Conservation (phyloP, 2,329 filamentous ascomycete species). For the Xylaria sp. region DNA sequence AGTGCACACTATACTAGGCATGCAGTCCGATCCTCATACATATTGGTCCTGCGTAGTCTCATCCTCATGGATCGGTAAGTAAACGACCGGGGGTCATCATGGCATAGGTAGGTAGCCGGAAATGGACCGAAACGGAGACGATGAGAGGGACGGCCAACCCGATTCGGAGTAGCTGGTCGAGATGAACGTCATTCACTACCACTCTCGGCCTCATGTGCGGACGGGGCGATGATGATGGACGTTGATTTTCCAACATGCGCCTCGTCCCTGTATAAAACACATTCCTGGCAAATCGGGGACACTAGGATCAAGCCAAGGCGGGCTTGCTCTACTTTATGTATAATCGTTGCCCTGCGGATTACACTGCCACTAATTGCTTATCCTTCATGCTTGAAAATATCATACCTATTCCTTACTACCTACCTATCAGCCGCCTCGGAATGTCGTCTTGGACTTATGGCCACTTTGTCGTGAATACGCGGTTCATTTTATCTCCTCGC, state of each 20-base stretch:
- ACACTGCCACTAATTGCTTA: too few relatives aligned
- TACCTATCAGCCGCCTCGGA: too few relatives aligned
- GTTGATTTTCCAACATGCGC: not conserved
- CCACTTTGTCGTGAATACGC: too few relatives aligned
- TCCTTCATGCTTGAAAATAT: too few relatives aligned
- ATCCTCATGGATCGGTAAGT: conserved; percentile 6
- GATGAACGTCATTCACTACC: conserved; percentile 3
- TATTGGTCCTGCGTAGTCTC: not conserved
- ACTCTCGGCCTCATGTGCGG: not conserved
- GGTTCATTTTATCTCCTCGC: too few relatives aligned
- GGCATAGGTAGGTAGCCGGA: not conserved
- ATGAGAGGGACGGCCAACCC: conserved; percentile 9
- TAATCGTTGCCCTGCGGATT: too few relatives aligned
- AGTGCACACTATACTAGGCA: not conserved
- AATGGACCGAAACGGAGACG: conserved; percentile 3
- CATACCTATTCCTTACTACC: too few relatives aligned
- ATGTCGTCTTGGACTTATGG: too few relatives aligned
- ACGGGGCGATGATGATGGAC: not conserved
- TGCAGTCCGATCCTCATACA: not conserved
- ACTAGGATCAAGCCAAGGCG: too few relatives aligned
- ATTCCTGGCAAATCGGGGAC: not conserved
- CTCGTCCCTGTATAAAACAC: not conserved
- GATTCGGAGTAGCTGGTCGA: conserved; percentile 11
- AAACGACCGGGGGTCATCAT: conserved; percentile 1
- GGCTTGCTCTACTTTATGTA: not conserved